A percentile compares a stretch with the other conserved stretches of the same genome.
Conservation (phyloP, 768 basidiomycete genomes). For the Hypholoma sublateritium region DNA sequence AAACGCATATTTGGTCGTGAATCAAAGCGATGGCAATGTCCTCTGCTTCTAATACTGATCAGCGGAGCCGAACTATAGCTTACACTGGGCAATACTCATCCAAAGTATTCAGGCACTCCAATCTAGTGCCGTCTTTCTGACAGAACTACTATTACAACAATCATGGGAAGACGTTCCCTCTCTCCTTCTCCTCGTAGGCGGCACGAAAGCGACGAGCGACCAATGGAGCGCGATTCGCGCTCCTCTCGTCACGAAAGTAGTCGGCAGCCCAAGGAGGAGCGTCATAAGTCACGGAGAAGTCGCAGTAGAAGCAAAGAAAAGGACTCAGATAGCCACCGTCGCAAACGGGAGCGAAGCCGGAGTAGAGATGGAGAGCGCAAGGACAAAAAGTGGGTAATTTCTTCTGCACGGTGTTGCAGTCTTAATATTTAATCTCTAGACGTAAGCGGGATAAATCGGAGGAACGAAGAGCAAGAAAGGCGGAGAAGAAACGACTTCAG, state of each 20-base stretch:
- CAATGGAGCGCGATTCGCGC: conserved; percentile 31
- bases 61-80: no score
- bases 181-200: conserved; percentile 49
- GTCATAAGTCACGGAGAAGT: conserved; percentile 27
- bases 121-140: neutral
- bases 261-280: conserved; percentile 25
- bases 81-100: no score
- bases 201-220: conserved; percentile 37
- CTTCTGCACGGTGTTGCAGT: conserved; percentile 1
- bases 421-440: conserved; percentile 34
- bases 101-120: no score
- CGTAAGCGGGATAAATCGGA: conserved; percentile 87
- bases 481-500: conserved; percentile 79
- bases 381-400: conserved; percentile 44
- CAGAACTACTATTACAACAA: neutral
- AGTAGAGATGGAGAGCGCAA: conserved; percentile 39
- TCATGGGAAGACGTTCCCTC: conserved; percentile 51
- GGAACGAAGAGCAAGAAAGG: conserved; percentile 81
- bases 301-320: conserved; percentile 32
- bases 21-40: no score
- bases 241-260: conserved; percentile 33
- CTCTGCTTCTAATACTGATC: no score
- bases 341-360: conserved; percentile 32
- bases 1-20: no score
- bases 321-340: conserved; percentile 19